A percentile compares a stretch with the other conserved stretches of the same genome.
Conservation (phyloP, 768 basidiomycete species). For the Lentinula edodes region DNA sequence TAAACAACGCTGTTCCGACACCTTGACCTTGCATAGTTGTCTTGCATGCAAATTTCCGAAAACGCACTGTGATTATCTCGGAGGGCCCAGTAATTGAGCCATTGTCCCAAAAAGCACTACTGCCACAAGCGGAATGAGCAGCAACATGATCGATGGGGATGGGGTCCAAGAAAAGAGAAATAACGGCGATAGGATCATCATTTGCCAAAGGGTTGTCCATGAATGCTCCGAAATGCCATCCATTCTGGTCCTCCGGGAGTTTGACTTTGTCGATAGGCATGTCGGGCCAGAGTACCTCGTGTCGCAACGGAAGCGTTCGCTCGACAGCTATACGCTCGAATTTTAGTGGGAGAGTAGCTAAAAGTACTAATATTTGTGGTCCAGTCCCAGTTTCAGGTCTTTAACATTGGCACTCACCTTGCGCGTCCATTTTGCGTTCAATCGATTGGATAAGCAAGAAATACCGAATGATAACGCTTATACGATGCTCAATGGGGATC, state of each 20-base stretch:
- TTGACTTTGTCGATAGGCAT: conserved; percentile 41
- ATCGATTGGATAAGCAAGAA: too few species aligned
- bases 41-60: conserved; percentile 60
- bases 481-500: too few species aligned
- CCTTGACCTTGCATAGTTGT: conserved; percentile 45
- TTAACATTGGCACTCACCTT: too few species aligned
- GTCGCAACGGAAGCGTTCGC: conserved; percentile 45
- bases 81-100: neutral
- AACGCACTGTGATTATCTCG: conserved; percentile 28
- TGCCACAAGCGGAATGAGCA: conserved; percentile 4
- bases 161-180: conserved; percentile 49
- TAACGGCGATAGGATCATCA: conserved; percentile 41
- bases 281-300: conserved; percentile 54
- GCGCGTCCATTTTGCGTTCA: too few species aligned
- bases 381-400: too few species aligned
- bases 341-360: neutral
- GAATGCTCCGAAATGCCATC: conserved; percentile 55
- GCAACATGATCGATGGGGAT: conserved; percentile 26
- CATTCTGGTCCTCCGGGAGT: conserved; percentile 46
- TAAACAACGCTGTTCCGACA: conserved; percentile 45
- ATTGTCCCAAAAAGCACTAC: neutral
- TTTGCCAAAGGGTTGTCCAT: conserved; percentile 16
- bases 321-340: conserved; percentile 26
- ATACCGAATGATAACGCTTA: too few species aligned
- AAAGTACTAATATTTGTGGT: neutral